Conservation (phyloP, 129 eudicot genomes). For the Arctium minus region DNA sequence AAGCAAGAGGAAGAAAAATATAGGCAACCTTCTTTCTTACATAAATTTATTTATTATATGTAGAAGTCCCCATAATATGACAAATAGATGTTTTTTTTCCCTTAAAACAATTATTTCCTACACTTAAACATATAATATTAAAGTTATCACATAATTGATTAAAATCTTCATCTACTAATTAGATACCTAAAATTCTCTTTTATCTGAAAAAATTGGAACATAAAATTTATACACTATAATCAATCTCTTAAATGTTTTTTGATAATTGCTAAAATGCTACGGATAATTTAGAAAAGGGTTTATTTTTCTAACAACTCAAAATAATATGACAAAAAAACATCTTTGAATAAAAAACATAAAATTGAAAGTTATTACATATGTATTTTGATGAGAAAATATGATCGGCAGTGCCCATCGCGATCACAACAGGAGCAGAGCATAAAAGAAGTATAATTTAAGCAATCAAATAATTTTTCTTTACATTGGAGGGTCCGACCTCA, state of each 20-base stretch:
- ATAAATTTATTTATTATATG: too few relatives aligned
- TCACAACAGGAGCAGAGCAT: not conserved
- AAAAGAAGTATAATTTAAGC: not conserved
- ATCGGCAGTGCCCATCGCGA: not conserved
- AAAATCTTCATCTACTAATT: not conserved
- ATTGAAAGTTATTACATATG: too few relatives aligned
- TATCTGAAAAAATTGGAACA: too few relatives aligned
- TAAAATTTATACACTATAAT: too few relatives aligned
- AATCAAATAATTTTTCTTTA: too few relatives aligned
- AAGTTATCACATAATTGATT: not conserved
- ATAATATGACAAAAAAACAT: too few relatives aligned
- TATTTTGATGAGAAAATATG: not conserved
- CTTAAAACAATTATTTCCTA: not conserved
- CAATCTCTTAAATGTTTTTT: not conserved
- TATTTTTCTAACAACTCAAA: too few relatives aligned
- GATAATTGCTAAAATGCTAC: too few relatives aligned
- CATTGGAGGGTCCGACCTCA: not conserved
- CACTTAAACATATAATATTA: not conserved
- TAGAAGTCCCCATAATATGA: not conserved
- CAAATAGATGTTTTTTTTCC: too few relatives aligned
- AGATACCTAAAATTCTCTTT: not conserved
- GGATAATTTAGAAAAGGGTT: not conserved
- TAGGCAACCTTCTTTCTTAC: not conserved
- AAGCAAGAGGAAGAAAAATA: not conserved
- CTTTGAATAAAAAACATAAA: too few relatives aligned